phyloP scores from a whole-genome alignment of 148 eudicot genomes.

The Camellia granthamiana region DNA sequence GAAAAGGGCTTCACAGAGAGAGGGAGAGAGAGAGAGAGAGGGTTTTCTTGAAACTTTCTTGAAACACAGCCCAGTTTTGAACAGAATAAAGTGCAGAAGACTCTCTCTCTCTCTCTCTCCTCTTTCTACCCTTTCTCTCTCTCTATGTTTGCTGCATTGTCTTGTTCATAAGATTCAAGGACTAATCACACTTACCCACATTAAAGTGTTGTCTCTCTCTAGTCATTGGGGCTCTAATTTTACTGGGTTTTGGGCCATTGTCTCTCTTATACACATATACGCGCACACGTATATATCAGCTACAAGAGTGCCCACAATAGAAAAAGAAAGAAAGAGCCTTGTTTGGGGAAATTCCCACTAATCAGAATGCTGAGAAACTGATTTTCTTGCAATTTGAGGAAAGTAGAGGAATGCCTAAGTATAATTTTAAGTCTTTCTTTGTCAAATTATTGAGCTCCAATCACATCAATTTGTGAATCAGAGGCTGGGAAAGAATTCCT shows the following conservation, averaged over 20 bases:
- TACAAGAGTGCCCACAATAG: neutral
- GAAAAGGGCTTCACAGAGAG: conserved; percentile 2
- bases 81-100: neutral
- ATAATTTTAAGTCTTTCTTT: neutral
- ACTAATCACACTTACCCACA: conserved; percentile 31
- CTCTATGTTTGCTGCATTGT: conserved; percentile 38
- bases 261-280: neutral
- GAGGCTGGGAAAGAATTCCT: conserved; percentile 2
- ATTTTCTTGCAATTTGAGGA: neutral
- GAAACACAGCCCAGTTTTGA: too few species aligned
- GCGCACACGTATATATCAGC: neutral
- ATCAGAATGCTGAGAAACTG: neutral
- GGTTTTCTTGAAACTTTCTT: too few species aligned
- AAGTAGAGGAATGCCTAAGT: neutral
- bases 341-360: neutral
- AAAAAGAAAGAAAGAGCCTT: conserved; percentile 17
- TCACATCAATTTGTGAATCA: neutral
- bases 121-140: conserved; percentile 19
- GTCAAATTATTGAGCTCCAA: neutral
- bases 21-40: neutral
- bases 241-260: conserved; percentile 1
- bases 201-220: conserved; percentile 19
- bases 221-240: conserved; percentile 18
- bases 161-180: conserved; percentile 34
- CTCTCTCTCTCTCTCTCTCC: conserved; percentile 6